These are phyloP conservation scores for Pseudogymnoascus sp. DNA, from an alignment of 2,329 filamentous ascomycete genomes.

Conservation along the genomic window DNA sequence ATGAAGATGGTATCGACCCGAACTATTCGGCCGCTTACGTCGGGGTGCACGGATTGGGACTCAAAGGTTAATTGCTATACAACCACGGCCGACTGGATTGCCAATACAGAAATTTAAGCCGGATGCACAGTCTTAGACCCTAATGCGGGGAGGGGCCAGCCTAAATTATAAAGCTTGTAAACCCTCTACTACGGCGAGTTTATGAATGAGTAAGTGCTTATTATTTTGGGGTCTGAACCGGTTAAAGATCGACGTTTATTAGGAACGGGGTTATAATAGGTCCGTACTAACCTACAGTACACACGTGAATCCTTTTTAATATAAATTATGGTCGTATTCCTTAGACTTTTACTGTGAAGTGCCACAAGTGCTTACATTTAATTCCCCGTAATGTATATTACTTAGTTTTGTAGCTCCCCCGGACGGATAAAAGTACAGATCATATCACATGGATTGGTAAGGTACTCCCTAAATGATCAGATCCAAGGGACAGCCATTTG, in stretches of 20 bases:
- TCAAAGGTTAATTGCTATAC: background rate
- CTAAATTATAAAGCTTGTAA: background rate
- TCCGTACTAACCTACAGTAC: background rate
- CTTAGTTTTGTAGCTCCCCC: background rate
- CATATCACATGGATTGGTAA: background rate
- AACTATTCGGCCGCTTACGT: background rate
- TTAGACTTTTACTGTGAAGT: background rate
- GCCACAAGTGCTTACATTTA: background rate
- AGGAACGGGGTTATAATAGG: background rate
- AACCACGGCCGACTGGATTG: background rate
- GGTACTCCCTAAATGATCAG: background rate
- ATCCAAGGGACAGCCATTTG: background rate
- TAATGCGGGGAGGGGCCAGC: background rate
- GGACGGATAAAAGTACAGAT: background rate
- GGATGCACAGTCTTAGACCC: background rate
- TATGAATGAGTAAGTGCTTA: background rate
- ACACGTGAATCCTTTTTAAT: slow-evolving; percentile 3
- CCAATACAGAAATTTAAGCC: slow-evolving; percentile 14
- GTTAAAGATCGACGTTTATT: background rate
- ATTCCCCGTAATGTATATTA: background rate
- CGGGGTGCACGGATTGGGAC: background rate
- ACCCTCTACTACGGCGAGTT: background rate
- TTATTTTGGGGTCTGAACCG: background rate
- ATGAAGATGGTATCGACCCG: background rate
- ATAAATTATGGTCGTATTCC: background rate